Base-by-base conservation (phyloP, 2,329 filamentous ascomycete species). In the Metarhizium brunneum region DNA sequence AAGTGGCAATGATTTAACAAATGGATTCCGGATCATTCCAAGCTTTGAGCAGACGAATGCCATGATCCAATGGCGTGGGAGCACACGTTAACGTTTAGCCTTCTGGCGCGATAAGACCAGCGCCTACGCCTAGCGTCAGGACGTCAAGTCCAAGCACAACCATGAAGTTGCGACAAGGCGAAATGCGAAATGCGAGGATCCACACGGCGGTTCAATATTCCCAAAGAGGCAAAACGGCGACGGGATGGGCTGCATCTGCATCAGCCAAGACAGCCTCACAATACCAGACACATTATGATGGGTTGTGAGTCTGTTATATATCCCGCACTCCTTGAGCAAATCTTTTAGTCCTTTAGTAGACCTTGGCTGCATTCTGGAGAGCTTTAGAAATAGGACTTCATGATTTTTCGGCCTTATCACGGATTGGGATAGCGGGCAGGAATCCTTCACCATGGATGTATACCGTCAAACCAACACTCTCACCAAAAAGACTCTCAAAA, bases 401-500 rank as follows among this genome's bases (percentile, higher is more conserved):
- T 25, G 25, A 25, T 25, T 25, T 25, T 25, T 25, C 25, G 25
- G 25, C 25, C 25, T 25, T 25, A 25, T 25, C 25, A 25, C 25
- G 25, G 25, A 25, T 4, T 25, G 25, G 4, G 25, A 25, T 25
- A 16, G 8, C 18, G 45, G 45, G 20, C 45, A 48, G 20, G 14
- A 6, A 29, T 47, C 14, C 4, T 20, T 14, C 25, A 8, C 45
- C 55, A 80, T 80, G 78, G 71, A 71, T 47, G 71, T 82, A 62
- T 65, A 77, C 57, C 71, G 73, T 50, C 82, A 84, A 66, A 78
- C 76, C 43, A 75, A 73, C 71, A 82, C 80, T 16, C 68, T 85
- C 60, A 76, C 75, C 55, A 68, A 68, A 58, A 85, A 85, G 68
- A 85, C 83, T 62, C 69, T 83, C 56, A 76, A 76, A 56, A 82